Conservation (phyloP, 352 stramenopile genomes). For the Pythium monospermum region DNA sequence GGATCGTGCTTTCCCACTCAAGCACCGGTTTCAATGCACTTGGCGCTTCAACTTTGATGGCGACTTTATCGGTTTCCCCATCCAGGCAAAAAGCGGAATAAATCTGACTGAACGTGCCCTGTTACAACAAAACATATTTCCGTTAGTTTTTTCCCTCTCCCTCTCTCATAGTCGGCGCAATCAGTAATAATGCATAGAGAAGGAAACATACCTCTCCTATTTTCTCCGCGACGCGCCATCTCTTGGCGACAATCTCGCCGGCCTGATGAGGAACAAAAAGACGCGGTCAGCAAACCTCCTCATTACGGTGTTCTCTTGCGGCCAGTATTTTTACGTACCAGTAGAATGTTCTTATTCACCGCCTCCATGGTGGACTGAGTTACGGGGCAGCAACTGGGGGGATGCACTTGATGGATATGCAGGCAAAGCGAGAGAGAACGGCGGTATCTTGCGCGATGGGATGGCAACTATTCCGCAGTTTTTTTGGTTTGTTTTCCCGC, state of each 20-base stretch:
- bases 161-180: no score
- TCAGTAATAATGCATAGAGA: not conserved
- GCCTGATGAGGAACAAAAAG: constrained; percentile 30
- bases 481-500: not conserved
- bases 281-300: not conserved
- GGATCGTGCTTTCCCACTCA: constrained; percentile 86
- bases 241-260: constrained; percentile 75
- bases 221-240: constrained; percentile 85
- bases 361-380: constrained; percentile 32
- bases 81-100: constrained; percentile 82
- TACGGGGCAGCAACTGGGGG: not conserved
- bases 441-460: no score
- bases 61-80: constrained; percentile 65
- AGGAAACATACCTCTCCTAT: constrained; percentile 62
- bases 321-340: constrained; percentile 43
- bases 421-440: no score
- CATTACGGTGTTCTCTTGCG: not conserved
- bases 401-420: not conserved
- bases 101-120: constrained; percentile 88
- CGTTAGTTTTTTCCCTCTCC: no score
- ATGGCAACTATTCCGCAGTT: no score
- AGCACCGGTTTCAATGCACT: constrained; percentile 85
- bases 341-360: constrained; percentile 81
- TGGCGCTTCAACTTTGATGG: constrained; percentile 82
- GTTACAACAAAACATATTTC: constrained; percentile 5